These are phyloP conservation scores for Chrysoporthe cubensis DNA, from an alignment of 2,329 filamentous ascomycete genomes.

Conservation along the genomic window DNA sequence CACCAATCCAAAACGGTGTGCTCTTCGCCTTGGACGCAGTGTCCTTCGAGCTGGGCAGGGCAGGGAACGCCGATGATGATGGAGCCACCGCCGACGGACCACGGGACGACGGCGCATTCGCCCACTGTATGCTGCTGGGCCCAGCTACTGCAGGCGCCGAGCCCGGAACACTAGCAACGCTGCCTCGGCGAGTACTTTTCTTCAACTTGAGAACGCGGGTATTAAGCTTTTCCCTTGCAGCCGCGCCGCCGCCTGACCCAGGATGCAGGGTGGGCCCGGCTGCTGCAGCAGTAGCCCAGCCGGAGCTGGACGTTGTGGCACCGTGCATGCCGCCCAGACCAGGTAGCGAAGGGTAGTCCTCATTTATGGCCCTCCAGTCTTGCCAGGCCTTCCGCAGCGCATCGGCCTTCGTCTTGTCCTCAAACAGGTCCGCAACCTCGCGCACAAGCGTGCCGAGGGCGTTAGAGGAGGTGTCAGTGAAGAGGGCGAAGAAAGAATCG, in stretches of 20 bases:
- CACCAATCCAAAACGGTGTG: conserved; percentile 32
- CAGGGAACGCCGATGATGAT: conserved; percentile 48
- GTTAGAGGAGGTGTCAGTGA: conserved; percentile 74
- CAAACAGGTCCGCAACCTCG: conserved; percentile 91
- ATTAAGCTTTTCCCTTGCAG: conserved; percentile 52
- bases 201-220: conserved; percentile 62
- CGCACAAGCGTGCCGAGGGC: conserved; percentile 88
- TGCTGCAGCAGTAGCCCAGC: conserved; percentile 63
- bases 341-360: conserved; percentile 90
- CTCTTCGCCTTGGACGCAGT: not conserved
- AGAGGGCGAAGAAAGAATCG: conserved; percentile 85
- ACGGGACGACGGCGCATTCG: conserved; percentile 14
- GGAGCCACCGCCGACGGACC: conserved; percentile 32
- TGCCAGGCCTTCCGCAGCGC: conserved; percentile 84
- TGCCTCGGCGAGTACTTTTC: conserved; percentile 56
- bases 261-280: conserved; percentile 63
- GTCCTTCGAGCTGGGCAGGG: conserved; percentile 40
- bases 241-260: conserved; percentile 40
- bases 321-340: conserved; percentile 72
- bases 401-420: conserved; percentile 76
- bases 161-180: conserved; percentile 38
- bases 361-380: conserved; percentile 93
- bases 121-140: conserved; percentile 24
- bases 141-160: conserved; percentile 26
- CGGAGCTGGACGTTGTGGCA: conserved; percentile 57